Conservation (phyloP, 495 filamentous ascomycete species). For the Neurospora sp. region DNA sequence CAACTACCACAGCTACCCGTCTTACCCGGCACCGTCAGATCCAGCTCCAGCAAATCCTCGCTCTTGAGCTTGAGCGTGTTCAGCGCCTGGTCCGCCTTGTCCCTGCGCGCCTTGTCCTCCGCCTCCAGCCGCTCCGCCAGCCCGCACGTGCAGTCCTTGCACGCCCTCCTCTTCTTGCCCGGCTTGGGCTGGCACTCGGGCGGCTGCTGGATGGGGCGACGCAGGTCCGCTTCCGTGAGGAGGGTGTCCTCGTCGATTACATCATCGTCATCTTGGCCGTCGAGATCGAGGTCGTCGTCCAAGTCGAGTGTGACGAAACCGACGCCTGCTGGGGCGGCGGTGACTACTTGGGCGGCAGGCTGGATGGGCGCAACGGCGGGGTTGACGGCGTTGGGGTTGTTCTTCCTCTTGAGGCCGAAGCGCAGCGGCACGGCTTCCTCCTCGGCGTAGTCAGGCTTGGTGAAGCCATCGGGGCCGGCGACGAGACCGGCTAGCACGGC, state of each 20-base stretch:
- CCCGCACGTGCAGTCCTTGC: slow-evolving; percentile 97
- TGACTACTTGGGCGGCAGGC: slow-evolving; percentile 16
- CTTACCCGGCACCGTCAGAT: slow-evolving; percentile 94
- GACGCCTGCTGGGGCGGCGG: slow-evolving; percentile 43
- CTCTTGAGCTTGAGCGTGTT: slow-evolving; percentile 58
- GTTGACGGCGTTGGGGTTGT: slow-evolving; percentile 12
- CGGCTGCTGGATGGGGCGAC: slow-evolving; percentile 60
- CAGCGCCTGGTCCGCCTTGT: slow-evolving; percentile 41
- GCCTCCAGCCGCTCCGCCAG: slow-evolving; percentile 67
- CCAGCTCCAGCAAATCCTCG: slow-evolving; percentile 78
- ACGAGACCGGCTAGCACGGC: slow-evolving; percentile 77
- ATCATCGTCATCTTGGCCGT: slow-evolving; percentile 59
- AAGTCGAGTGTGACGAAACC: slow-evolving; percentile 55
- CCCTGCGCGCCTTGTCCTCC: slow-evolving; percentile 64
- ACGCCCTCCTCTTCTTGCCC: slow-evolving; percentile 80
- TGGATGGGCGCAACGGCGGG: slow-evolving; percentile 15
- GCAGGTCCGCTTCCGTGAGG: slow-evolving; percentile 71
- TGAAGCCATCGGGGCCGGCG: slow-evolving; percentile 47
- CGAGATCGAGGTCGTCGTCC: slow-evolving; percentile 53
- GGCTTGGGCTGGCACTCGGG: slow-evolving; percentile 72
- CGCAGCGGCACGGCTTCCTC: slow-evolving; percentile 61
- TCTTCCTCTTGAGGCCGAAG: slow-evolving; percentile 57
- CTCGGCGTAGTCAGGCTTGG: slow-evolving; percentile 59
- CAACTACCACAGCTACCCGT: slow-evolving; percentile 90
- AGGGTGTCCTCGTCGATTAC: slow-evolving; percentile 85